phyloP scores from a whole-genome alignment of 345 rosid genomes.

The Linum lewisii region DNA sequence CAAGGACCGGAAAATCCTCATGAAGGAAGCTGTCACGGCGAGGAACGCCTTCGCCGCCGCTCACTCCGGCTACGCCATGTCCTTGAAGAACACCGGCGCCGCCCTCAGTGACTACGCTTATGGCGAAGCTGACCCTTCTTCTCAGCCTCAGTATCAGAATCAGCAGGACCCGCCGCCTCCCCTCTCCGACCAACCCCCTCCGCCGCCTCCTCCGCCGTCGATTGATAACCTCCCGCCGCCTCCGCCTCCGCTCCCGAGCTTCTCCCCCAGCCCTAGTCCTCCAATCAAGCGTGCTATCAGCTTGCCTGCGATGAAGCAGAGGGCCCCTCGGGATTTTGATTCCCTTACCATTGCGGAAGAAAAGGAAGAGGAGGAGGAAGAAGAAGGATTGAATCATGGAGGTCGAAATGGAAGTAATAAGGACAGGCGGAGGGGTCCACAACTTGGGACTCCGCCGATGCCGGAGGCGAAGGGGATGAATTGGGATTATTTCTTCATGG shows the following conservation, averaged over 20 bases:
- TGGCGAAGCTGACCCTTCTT: constrained; percentile 49
- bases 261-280: constrained; percentile 56
- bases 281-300: constrained; percentile 50
- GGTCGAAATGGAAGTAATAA: constrained; percentile 3
- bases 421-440: not conserved
- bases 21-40: constrained; percentile 78
- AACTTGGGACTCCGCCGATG: too few relatives aligned
- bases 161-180: constrained; percentile 28
- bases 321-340: constrained; percentile 21
- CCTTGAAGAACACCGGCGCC: constrained; percentile 85
- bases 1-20: constrained; percentile 58
- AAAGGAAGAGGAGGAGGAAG: constrained; percentile 42
- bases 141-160: constrained; percentile 15
- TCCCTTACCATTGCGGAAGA: constrained; percentile 33
- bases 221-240: constrained; percentile 58
- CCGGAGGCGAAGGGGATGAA: too few relatives aligned
- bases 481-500: too few relatives aligned
- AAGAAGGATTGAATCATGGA: constrained; percentile 32
- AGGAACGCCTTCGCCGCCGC: constrained; percentile 78
- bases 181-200: constrained; percentile 31
- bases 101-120: constrained; percentile 82
- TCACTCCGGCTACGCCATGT: constrained; percentile 60
- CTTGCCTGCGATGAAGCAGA: constrained; percentile 47
- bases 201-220: constrained; percentile 43
- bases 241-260: constrained; percentile 73